Percentiles rank a stretch among this genome's conserved stretches.
These are phyloP conservation scores for Salix purpurea DNA, from an alignment of 345 rosid genomes.

Conservation along the genomic window DNA sequence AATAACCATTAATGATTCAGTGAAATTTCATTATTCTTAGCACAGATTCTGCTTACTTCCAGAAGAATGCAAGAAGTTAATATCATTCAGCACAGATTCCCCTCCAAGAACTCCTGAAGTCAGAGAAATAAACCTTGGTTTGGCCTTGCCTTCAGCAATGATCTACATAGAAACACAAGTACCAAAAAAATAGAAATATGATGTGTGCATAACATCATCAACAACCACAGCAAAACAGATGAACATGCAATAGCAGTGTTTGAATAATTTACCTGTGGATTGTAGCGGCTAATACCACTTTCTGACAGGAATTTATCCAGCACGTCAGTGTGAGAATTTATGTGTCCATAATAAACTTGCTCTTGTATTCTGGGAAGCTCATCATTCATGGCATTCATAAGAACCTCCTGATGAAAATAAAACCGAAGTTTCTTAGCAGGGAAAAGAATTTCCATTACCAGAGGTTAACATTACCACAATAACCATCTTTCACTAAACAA, in stretches of 20 bases:
- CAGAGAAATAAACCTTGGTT: constrained; percentile 65
- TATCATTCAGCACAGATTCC: constrained; percentile 56
- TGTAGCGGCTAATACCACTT: constrained; percentile 84
- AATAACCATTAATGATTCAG: neutral
- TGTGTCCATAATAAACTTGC: constrained; percentile 89
- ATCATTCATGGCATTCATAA: constrained; percentile 86
- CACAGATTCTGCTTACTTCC: constrained; percentile 52
- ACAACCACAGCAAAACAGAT: neutral
- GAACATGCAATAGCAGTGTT: neutral
- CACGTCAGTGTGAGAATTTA: constrained; percentile 76
- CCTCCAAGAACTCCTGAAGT: constrained; percentile 53
- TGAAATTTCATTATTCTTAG: neutral
- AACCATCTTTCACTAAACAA: no score
- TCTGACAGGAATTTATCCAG: constrained; percentile 83
- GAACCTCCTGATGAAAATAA: constrained; percentile 63
- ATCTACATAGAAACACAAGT: constrained; percentile 48
- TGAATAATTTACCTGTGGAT: constrained; percentile 64
- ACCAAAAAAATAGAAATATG: constrained; percentile 3
- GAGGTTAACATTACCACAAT: no score
- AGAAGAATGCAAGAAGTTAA: constrained; percentile 82
- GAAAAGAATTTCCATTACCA: neutral
- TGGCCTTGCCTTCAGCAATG: constrained; percentile 52
- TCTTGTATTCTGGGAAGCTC: constrained; percentile 94
- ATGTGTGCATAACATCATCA: neutral
- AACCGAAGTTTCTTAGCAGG: constrained; percentile 12